These are phyloP conservation scores for Trichocomaceae sp. DNA, from an alignment of 2,329 filamentous ascomycete species.

Conservation along the genomic window DNA sequence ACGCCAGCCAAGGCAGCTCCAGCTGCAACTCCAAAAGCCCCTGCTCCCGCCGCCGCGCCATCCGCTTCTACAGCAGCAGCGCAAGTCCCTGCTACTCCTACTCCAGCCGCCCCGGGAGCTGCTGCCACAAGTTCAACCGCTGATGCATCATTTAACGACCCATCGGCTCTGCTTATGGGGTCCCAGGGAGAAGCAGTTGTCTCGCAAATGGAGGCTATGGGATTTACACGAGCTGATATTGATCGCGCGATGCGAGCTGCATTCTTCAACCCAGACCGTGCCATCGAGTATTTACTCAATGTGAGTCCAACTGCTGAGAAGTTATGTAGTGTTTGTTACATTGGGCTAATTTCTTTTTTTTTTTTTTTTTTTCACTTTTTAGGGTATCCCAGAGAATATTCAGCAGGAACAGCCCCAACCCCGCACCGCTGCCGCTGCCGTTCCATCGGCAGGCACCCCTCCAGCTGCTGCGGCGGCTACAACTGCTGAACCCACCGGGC, in stretches of 20 bases:
- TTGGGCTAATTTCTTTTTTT: neutral
- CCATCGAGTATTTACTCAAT: constrained; percentile 88
- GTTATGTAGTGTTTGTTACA: neutral
- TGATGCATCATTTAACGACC: constrained; percentile 54
- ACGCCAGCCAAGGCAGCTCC: constrained; percentile 33
- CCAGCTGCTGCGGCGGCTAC: constrained; percentile 30
- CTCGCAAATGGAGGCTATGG: constrained; percentile 94
- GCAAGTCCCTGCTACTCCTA: constrained; percentile 43
- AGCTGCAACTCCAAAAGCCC: constrained; percentile 40
- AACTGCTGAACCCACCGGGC: constrained; percentile 36
- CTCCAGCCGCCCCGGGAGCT: constrained; percentile 28
- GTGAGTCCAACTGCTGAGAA: constrained; percentile 48
- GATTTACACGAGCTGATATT: constrained; percentile 80
- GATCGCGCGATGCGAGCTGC: constrained; percentile 93
- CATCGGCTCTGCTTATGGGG: constrained; percentile 80
- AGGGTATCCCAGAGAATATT: constrained; percentile 87
- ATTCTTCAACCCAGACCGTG: constrained; percentile 93
- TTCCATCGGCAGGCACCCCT: constrained; percentile 24
- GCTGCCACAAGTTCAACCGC: constrained; percentile 33
- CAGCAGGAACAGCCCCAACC: constrained; percentile 61
- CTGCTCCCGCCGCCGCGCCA: constrained; percentile 46
- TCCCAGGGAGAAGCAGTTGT: constrained; percentile 74
- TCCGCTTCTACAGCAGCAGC: constrained; percentile 39
- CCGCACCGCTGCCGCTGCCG: constrained; percentile 33
- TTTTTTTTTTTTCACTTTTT: neutral